phyloP scores from a whole-genome alignment of 371 early-diverging fungal genomes.

The Lichtheimia corymbifera region DNA sequence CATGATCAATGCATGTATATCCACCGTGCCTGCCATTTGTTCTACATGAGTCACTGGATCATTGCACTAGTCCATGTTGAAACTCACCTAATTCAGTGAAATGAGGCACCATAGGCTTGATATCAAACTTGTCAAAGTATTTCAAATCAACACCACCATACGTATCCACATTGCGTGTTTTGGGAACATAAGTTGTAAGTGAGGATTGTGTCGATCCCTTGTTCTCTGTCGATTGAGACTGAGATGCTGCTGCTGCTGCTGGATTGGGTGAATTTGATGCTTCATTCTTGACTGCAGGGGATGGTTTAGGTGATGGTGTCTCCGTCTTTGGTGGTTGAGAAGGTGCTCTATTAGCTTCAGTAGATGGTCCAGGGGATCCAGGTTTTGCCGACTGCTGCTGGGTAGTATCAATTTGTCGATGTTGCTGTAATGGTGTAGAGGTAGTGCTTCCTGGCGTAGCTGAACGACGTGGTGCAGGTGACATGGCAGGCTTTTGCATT shows the following conservation, averaged over 20 bases:
- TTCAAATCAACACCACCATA: slow-evolving; percentile 77
- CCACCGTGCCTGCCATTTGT: slow-evolving; percentile 57
- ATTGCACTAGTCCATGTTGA: not conserved
- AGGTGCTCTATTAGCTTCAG: not conserved
- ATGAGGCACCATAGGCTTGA: slow-evolving; percentile 60
- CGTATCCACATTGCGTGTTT: slow-evolving; percentile 63
- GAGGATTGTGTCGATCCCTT: slow-evolving; percentile 2
- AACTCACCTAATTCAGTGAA: slow-evolving; percentile 56
- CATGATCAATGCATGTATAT: slow-evolving; percentile 76
- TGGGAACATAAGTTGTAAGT: slow-evolving; percentile 44
- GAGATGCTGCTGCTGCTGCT: slow-evolving; percentile 1
- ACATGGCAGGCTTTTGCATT: slow-evolving; percentile 26
- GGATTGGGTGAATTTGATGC: slow-evolving; percentile 10
- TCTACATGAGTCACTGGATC: not conserved
- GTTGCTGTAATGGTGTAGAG: slow-evolving; percentile 41
- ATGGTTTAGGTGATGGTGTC: slow-evolving; percentile 11
- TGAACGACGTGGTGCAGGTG: slow-evolving; percentile 33
- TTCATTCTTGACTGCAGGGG: slow-evolving; percentile 9
- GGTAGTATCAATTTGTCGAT: slow-evolving; percentile 21
- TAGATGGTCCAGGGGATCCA: slow-evolving; percentile 5
- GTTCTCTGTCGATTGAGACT: not conserved
- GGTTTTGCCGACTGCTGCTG: slow-evolving; percentile 7
- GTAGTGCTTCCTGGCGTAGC: slow-evolving; percentile 34
- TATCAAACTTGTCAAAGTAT: slow-evolving; percentile 59
- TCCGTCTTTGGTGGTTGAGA: slow-evolving; percentile 2